A percentile compares a stretch with the other conserved stretches of the same genome.
Conservation (phyloP, 306 rosid species). For the Canavalia gladiata region DNA sequence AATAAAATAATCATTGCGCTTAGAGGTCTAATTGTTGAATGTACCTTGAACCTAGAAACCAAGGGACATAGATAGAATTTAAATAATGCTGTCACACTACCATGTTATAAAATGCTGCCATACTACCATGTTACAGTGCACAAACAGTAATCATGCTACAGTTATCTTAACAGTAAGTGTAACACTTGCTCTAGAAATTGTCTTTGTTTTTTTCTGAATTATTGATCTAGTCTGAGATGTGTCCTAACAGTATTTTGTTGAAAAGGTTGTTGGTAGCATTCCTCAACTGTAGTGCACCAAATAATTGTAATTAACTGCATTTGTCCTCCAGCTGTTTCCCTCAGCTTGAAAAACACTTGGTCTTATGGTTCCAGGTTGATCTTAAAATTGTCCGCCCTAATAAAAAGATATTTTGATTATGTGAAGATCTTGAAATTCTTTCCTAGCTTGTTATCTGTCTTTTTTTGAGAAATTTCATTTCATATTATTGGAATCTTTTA, state of each 20-base stretch:
- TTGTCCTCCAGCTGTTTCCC: neutral
- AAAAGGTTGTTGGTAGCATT: slow-evolving; percentile 1
- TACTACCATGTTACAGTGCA: neutral
- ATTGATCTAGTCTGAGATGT: neutral
- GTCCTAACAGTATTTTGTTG: neutral
- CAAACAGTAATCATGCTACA: slow-evolving; percentile 24
- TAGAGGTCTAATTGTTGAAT: slow-evolving; percentile 11
- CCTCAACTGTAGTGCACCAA: slow-evolving; percentile 6
- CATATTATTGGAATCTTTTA: neutral
- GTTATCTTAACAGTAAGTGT: neutral
- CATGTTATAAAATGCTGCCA: neutral
- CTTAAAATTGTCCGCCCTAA: neutral
- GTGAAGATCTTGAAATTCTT: slow-evolving; percentile 24
- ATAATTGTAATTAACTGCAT: slow-evolving; percentile 10
- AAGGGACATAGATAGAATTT: slow-evolving; percentile 8
- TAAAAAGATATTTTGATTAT: neutral
- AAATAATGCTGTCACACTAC: neutral
- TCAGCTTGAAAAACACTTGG: slow-evolving; percentile 1
- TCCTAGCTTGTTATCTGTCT: neutral
- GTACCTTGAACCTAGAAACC: slow-evolving; percentile 1
- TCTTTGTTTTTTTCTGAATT: neutral
- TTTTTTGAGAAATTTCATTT: neutral
- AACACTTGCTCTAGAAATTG: neutral
- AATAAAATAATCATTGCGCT: neutral
- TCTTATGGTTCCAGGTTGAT: neutral